Base-by-base conservation (phyloP, 1,284 basidiomycete species). In the Fistulina hepatica region DNA sequence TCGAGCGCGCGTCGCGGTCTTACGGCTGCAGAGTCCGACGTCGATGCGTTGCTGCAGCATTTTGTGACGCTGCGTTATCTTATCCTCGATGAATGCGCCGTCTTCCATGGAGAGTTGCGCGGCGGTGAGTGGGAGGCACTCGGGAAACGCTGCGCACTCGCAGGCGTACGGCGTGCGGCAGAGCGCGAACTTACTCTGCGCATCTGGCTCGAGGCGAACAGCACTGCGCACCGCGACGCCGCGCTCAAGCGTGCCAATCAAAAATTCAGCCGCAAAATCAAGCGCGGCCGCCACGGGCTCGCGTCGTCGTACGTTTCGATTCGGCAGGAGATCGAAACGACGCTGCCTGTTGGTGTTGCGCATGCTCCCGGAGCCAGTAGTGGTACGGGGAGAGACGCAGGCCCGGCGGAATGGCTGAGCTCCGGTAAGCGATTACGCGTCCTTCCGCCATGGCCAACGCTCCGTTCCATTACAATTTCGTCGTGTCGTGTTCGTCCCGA, bases 161-260 rank as follows among this genome's bases (percentile, higher is more conserved):
- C 63, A 2, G 76, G 76, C 1, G 60, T 69, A 20, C 63, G 59
- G 41, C 63, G 66, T 21, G 70, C 72, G 4, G 65, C 60, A 43
- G 71, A 73, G 38, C 61, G 70, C 21, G 80, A 82, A 55, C 74
- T 67, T 54, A 61, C 60, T 41, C 51, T 82, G 39, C 72, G 67
- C 43, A 49, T 49, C 11, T 74, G 69, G 72, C 43, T 68, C 9
- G 72, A 73, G 42, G 44, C 22, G 16, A 13, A 28, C 13, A 41
- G 48, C 23, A 39, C 41, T 12, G 40, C 12, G 21, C 24, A 28
- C 28, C 13, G 19, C 24, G 22, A 21, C 19, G 10, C 20, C 21
- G 12, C n/a, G 19, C 9, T 17, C 33, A 16, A 23, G 17, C 37
- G 21, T 11, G 16, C 32, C n/a, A 27, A n/a, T n/a, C n/a, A 27